These are phyloP conservation scores for Cladophialophora psammophila DNA, from an alignment of 2,329 filamentous ascomycete genomes.

Conservation along the genomic window DNA sequence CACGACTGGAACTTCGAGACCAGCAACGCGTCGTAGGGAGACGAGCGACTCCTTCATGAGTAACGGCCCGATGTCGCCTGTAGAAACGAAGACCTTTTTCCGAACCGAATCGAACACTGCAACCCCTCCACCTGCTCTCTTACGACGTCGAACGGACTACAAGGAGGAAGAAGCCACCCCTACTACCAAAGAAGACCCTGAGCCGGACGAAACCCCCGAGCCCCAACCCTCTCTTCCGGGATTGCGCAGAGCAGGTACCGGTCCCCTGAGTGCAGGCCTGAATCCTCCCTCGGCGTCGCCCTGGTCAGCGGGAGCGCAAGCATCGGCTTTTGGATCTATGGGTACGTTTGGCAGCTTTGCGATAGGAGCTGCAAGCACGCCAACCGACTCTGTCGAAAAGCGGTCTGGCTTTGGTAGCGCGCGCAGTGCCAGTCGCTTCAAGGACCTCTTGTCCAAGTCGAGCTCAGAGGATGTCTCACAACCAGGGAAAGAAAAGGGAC, in stretches of 20 bases:
- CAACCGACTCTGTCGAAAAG: constrained; percentile 66
- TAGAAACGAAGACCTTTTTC: constrained; percentile 55
- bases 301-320: constrained; percentile 67
- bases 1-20: constrained; percentile 77
- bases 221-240: constrained; percentile 58
- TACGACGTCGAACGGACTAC: constrained; percentile 68
- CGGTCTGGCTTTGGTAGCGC: constrained; percentile 70
- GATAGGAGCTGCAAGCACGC: constrained; percentile 63
- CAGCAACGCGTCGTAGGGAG: constrained; percentile 80
- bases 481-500: constrained; percentile 63
- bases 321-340: constrained; percentile 72
- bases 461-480: constrained; percentile 68
- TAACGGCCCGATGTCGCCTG: constrained; percentile 57
- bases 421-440: constrained; percentile 81
- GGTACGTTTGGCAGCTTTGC: constrained; percentile 92
- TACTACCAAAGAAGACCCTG: constrained; percentile 60
- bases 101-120: constrained; percentile 62
- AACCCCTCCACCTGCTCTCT: constrained; percentile 66
- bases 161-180: constrained; percentile 56
- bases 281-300: constrained; percentile 59
- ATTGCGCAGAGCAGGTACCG: constrained; percentile 64
- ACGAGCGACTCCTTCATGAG: constrained; percentile 73
- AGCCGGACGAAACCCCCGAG: constrained; percentile 53
- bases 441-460: constrained; percentile 82
- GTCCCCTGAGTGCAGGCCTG: constrained; percentile 59